Base-by-base conservation (phyloP, 2,329 filamentous ascomycete genomes). In the Tothia fuscella region DNA sequence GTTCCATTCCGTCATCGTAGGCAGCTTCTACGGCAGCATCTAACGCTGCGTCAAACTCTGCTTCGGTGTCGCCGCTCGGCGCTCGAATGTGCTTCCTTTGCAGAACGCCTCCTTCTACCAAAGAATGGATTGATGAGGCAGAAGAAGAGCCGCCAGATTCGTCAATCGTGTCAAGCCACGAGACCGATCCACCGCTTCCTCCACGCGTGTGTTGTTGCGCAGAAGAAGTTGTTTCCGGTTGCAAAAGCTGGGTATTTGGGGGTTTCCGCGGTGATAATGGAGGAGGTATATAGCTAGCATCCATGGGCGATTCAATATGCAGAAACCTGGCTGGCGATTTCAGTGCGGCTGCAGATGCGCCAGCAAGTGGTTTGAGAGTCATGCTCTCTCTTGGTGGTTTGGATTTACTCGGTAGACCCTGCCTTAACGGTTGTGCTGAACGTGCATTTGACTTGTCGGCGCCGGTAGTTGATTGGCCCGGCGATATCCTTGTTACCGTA, bases 11-110 rank as follows among this genome's bases (percentile, higher is more conserved):
- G 48, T 95, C 87, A 56, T 94, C 82, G 58, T 96, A 98, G 4
- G 89, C 91, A 38, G 89, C 89, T 60, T 96, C 91, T 6, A 96
- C 88, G 12, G 91, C 91, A 19, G 88, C 89, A 62, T 96, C 89
- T 32, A 96, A 70, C 3, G 91, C 91, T 6, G 86, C 87, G 60
- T 95, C 88, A 50, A 96, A 94, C 55, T 94, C 88, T 5, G 84
- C 81, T 57, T 93, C 85, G 0, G 85, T 91, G 22, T 73, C 77
- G 33, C 78, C 78, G 48, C 82, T 89, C 3, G 71, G 57, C 26
- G 69, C 70, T 37, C 81, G 76, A 41, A 85, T 74, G 49, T 82
- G 80, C 53, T 80, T 84, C 48, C 81, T 72, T 47, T 76, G 71
- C 36, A 82, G 62, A 32, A 77, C 72, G 45, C 80, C 63, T 1